These are phyloP conservation scores for Ascochyta koolunga DNA, from an alignment of 2,329 filamentous ascomycete genomes.

Conservation along the genomic window DNA sequence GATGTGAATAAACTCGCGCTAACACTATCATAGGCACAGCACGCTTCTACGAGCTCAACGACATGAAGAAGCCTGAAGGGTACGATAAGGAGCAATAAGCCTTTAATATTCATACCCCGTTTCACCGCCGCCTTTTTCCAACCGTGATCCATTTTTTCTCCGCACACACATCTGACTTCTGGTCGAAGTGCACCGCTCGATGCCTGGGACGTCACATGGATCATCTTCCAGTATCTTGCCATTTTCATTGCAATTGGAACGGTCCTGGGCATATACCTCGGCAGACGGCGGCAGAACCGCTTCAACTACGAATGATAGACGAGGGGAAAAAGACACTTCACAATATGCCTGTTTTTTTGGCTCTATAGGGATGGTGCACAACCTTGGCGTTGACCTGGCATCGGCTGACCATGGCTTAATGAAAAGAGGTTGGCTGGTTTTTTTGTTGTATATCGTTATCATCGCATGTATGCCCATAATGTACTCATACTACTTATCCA, in stretches of 20 bases:
- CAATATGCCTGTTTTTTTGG: slow-evolving; percentile 2
- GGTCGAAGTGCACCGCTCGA: slow-evolving; percentile 15
- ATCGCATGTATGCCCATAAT: neutral
- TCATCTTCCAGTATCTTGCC: neutral
- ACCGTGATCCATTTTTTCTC: slow-evolving; percentile 2
- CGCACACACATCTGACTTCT: slow-evolving; percentile 29
- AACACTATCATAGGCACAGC: slow-evolving; percentile 73
- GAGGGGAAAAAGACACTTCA: slow-evolving; percentile 1
- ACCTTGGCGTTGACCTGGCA: slow-evolving; percentile 2
- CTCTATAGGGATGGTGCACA: slow-evolving; percentile 9
- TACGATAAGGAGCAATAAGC: slow-evolving; percentile 71
- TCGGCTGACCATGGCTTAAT: neutral
- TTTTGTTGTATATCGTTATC: neutral
- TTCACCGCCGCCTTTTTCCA: slow-evolving; percentile 7
- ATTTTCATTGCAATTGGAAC: slow-evolving; percentile 1
- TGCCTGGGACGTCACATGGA: slow-evolving; percentile 4
- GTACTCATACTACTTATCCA: neutral
- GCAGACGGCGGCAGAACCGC: slow-evolving; percentile 10
- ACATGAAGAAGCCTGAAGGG: slow-evolving; percentile 80
- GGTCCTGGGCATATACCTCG: slow-evolving; percentile 10
- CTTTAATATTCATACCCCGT: slow-evolving; percentile 13
- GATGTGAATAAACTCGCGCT: slow-evolving; percentile 1
- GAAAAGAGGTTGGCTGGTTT: neutral
- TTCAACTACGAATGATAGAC: slow-evolving; percentile 18
- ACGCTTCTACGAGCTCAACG: slow-evolving; percentile 83